Conservation (phyloP, 805 yeast species). For the Dipodascopsis tothii region DNA sequence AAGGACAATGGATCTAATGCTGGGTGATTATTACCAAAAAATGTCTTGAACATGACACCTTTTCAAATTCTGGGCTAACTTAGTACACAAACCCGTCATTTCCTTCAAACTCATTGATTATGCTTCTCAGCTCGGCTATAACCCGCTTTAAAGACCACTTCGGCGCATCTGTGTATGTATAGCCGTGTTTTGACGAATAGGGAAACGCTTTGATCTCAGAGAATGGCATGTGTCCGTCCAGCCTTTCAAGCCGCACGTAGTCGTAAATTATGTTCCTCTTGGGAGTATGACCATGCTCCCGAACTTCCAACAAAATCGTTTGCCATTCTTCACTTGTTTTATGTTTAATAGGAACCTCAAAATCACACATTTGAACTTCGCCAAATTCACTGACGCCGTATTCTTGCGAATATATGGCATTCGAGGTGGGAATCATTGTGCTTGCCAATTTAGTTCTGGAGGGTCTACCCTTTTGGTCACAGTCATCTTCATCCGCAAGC, state of each 20-base stretch:
- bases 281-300: constrained; percentile 8
- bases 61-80: no score
- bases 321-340: constrained; percentile 14
- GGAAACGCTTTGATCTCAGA: constrained; percentile 6
- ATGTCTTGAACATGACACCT: no score
- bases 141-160: constrained; percentile 2
- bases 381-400: constrained; percentile 2
- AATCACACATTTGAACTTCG: constrained; percentile 13
- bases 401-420: background rate
- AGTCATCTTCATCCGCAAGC: constrained; percentile 6
- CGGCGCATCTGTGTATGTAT: background rate
- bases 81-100: constrained; percentile 6
- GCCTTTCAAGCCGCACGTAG: constrained; percentile 12
- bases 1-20: no score
- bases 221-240: constrained; percentile 8
- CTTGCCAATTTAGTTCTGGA: constrained; percentile 2
- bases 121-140: background rate
- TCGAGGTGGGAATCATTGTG: constrained; percentile 4
- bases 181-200: background rate
- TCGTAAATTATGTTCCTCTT: constrained; percentile 10
- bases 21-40: no score
- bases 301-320: constrained; percentile 10
- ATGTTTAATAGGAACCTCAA: constrained; percentile 5
- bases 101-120: constrained; percentile 3
- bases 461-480: constrained; percentile 13